phyloP scores from a whole-genome alignment of 805 yeast species.

The Metschnikowia colocasiae region DNA sequence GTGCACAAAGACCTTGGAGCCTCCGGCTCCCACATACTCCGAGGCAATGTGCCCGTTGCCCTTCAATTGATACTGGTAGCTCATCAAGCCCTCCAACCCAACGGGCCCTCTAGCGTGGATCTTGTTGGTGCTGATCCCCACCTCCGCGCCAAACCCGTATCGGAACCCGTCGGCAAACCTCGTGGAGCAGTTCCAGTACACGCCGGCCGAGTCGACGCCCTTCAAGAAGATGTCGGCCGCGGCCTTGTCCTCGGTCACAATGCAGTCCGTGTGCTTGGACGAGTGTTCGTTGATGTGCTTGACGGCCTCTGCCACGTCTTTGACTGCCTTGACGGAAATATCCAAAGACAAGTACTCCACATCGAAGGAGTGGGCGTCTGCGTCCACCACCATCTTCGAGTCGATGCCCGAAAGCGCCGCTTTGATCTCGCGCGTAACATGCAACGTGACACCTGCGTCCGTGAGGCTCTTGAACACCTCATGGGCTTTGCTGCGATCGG shows the following conservation, averaged over 20 bases:
- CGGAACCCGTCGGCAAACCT: constrained; percentile 98
- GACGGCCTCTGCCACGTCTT: constrained; percentile 67
- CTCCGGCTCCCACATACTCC: constrained; percentile 93
- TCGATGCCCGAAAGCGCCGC: constrained; percentile 19
- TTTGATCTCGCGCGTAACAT: constrained; percentile 55
- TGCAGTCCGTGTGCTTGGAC: constrained; percentile 93
- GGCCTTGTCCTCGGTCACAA: constrained; percentile 69
- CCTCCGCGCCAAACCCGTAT: constrained; percentile 98
- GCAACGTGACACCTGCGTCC: constrained; percentile 68
- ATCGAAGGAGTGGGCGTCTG: constrained; percentile 67
- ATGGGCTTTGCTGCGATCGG: constrained; percentile 20
- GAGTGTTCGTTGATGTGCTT: constrained; percentile 85
- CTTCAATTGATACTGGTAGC: constrained; percentile 88
- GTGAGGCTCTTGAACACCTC: constrained; percentile 41
- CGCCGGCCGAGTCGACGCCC: constrained; percentile 92
- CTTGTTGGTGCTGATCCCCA: constrained; percentile 94
- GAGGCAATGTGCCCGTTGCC: constrained; percentile 93
- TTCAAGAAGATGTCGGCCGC: constrained; percentile 74
- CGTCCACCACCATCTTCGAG: constrained; percentile 39
- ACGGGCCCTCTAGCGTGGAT: constrained; percentile 99
- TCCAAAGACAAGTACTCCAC: constrained; percentile 82
- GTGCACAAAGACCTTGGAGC: constrained; percentile 72
- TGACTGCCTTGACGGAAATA: constrained; percentile 66
- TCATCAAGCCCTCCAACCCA: constrained; percentile 93
- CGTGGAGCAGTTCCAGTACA: constrained; percentile 96